Evolutionary conservation across 345 rosid genomes (phyloP).

Genomic region (Moringa oleifera): DNA sequence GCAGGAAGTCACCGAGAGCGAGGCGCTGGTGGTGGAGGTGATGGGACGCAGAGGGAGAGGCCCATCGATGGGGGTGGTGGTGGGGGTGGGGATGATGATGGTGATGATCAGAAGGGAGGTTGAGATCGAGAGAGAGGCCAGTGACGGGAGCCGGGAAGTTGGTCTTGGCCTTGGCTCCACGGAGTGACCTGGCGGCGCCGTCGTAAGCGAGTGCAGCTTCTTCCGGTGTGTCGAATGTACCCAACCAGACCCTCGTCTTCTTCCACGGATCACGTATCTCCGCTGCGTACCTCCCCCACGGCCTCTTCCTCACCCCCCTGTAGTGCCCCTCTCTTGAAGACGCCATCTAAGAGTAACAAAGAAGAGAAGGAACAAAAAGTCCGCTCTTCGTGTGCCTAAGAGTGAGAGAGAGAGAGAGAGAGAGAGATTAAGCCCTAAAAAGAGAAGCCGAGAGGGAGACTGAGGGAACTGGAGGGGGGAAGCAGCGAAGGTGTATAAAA

Average conservation of each 20-base stretch:
- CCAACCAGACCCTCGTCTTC: constrained; percentile 91
- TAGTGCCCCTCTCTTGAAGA: constrained; percentile 75
- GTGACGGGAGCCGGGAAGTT: constrained; percentile 65
- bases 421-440: not conserved
- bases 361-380: not conserved
- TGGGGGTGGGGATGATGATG: constrained; percentile 17
- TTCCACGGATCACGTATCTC: constrained; percentile 99
- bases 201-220: constrained; percentile 97
- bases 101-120: constrained; percentile 27
- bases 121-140: constrained; percentile 57
- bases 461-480: not conserved
- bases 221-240: constrained; percentile 95
- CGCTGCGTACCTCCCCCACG: constrained; percentile 97
- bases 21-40: constrained; percentile 23
- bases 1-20: constrained; percentile 50
- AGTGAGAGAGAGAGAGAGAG: not conserved
- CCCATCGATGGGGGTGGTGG: no score
- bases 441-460: not conserved
- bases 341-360: no score
- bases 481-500: constrained; percentile 6
- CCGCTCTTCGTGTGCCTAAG: not conserved
- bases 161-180: constrained; percentile 87
- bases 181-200: constrained; percentile 86
- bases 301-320: constrained; percentile 92
- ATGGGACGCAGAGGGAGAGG: constrained; percentile 12